phyloP scores from a whole-genome alignment of 2,329 filamentous ascomycete genomes.

The Sphaerulina populicola region DNA sequence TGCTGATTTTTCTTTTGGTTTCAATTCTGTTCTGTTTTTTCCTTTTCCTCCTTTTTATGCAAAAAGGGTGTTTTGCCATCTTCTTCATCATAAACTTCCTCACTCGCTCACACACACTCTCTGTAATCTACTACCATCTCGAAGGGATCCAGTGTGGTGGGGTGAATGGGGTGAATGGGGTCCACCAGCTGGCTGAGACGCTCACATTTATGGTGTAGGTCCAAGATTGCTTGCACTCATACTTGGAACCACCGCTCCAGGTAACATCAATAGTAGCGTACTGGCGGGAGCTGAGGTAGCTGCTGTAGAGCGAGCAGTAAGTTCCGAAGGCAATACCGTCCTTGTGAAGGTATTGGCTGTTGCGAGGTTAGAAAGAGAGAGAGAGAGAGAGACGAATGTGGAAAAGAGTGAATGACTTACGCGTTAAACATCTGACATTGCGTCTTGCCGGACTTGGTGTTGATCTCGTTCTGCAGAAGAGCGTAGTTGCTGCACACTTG shows the following conservation, averaged over 20 bases:
- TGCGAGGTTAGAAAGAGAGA: neutral
- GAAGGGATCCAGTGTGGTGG: no score
- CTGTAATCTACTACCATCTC: no score
- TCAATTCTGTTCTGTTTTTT: no score
- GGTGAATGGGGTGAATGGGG: no score
- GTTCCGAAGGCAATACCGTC: conserved; percentile 24
- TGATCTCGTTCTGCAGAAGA: conserved; percentile 19
- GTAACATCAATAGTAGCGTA: conserved; percentile 20
- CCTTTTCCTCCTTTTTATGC: no score
- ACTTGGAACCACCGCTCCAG: conserved; percentile 17
- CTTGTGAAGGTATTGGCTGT: conserved; percentile 21
- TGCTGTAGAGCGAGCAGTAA: conserved; percentile 23
- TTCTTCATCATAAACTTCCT: no score
- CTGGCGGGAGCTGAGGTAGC: conserved; percentile 7
- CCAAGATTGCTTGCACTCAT: conserved; percentile 22
- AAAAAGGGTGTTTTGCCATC: no score
- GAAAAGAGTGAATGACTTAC: conserved; percentile 4
- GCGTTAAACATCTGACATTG: conserved; percentile 28
- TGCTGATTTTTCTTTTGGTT: no score
- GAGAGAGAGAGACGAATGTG: neutral
- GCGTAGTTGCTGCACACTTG: conserved; percentile 26
- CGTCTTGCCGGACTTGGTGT: conserved; percentile 11
- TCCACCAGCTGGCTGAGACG: neutral
- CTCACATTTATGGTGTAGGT: conserved; percentile 14
- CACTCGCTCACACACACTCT: no score